phyloP scores from a whole-genome alignment of 768 basidiomycete genomes.

The Polyporus arcularius region DNA sequence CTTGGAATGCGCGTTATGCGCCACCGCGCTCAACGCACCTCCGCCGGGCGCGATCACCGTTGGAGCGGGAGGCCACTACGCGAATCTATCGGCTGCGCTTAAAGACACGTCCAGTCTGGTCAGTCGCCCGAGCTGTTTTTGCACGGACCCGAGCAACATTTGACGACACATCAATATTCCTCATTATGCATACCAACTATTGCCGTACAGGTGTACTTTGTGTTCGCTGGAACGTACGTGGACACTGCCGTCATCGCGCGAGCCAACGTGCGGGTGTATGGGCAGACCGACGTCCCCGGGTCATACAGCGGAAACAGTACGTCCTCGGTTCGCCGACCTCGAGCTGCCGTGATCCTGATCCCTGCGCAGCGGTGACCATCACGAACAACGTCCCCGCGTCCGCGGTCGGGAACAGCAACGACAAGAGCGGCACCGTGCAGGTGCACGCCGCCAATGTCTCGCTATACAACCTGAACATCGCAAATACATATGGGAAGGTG shows the following conservation, averaged over 20 bases:
- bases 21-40: constrained; percentile 19
- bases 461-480: constrained; percentile 27
- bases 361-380: constrained; percentile 22
- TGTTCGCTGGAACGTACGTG: constrained; percentile 21
- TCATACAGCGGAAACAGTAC: constrained; percentile 26
- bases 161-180: too few species aligned
- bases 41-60: constrained; percentile 25
- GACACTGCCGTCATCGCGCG: constrained; percentile 25
- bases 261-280: constrained; percentile 19
- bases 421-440: constrained; percentile 27
- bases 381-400: constrained; percentile 26
- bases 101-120: constrained; percentile 24
- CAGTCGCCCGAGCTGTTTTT: background rate
- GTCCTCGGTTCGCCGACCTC: background rate
- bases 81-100: constrained; percentile 19
- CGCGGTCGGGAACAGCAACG: constrained; percentile 22
- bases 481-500: constrained; percentile 26
- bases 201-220: constrained; percentile 19
- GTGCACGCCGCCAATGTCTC: constrained; percentile 26
- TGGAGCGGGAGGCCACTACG: constrained; percentile 20
- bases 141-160: too few species aligned
- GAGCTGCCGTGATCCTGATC: background rate
- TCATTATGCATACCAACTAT: too few species aligned
- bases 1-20: background rate
- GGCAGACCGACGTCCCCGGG: constrained; percentile 22